These are phyloP conservation scores for Tetrahymena elliotti DNA, from an alignment of 73 alveolate genomes.

Conservation along the genomic window DNA sequence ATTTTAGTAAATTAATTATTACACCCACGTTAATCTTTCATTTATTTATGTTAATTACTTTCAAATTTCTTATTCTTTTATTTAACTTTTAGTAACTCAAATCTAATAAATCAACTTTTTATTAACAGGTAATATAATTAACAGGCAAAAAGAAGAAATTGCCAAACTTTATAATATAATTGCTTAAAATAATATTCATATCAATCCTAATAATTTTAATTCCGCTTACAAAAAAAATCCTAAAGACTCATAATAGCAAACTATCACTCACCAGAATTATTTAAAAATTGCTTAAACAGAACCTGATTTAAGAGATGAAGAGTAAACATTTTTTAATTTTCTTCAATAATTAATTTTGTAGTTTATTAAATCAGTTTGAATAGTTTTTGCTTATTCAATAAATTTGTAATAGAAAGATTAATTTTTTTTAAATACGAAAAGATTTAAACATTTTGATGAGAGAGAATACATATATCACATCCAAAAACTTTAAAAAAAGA, in stretches of 20 bases:
- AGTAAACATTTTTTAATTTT: not conserved
- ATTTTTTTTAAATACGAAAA: not conserved
- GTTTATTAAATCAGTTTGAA: too few relatives aligned
- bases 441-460: not conserved
- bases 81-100: too few relatives aligned
- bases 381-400: too few relatives aligned
- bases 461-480: not conserved
- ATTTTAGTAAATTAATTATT: not conserved
- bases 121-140: not conserved
- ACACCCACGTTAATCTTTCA: not conserved
- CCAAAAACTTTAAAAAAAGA: not conserved
- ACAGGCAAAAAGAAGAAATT: not conserved
- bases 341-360: too few relatives aligned
- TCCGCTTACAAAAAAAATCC: not conserved
- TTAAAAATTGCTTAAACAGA: not conserved
- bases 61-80: not conserved
- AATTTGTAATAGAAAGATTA: not conserved
- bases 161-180: not conserved
- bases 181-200: too few relatives aligned
- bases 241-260: not conserved
- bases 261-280: not conserved
- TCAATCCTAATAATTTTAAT: not conserved
- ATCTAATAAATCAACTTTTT: too few relatives aligned
- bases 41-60: not conserved
- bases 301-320: not conserved